Conservation (phyloP, 176 grass and related monocot genomes). For the Cenchrus fungigraminus region DNA sequence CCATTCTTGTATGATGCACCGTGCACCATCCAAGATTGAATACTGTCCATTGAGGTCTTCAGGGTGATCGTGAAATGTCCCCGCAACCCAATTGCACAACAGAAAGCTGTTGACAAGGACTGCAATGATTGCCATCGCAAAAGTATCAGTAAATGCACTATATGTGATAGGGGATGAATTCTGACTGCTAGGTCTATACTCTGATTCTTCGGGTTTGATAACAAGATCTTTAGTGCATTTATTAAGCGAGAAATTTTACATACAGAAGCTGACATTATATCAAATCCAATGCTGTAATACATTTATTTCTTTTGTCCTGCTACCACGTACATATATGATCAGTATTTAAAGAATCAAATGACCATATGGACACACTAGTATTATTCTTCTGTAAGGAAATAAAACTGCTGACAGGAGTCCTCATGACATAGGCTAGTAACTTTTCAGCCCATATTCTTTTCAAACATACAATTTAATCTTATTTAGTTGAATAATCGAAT, state of each 20-base stretch:
- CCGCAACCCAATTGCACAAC: background rate
- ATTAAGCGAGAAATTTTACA: background rate
- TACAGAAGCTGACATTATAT: too few relatives aligned
- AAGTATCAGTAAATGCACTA: background rate
- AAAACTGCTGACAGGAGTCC: background rate
- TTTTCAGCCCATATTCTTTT: background rate
- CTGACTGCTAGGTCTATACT: background rate
- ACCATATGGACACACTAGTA: background rate
- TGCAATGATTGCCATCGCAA: background rate
- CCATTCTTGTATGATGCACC: background rate
- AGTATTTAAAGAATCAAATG: background rate
- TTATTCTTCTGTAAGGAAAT: background rate
- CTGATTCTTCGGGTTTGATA: background rate
- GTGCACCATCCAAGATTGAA: background rate
- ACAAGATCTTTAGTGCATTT: background rate
- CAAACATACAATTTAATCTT: background rate
- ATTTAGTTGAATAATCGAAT: background rate
- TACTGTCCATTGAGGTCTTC: background rate
- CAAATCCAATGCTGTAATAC: too few relatives aligned
- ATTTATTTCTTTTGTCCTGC: background rate
- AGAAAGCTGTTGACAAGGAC: background rate
- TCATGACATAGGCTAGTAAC: too few relatives aligned
- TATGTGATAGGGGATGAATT: background rate
- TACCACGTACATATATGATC: background rate
- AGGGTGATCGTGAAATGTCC: background rate